Base-by-base conservation (phyloP, 805 yeast genomes). In the Sugiyamaella marilandica region DNA sequence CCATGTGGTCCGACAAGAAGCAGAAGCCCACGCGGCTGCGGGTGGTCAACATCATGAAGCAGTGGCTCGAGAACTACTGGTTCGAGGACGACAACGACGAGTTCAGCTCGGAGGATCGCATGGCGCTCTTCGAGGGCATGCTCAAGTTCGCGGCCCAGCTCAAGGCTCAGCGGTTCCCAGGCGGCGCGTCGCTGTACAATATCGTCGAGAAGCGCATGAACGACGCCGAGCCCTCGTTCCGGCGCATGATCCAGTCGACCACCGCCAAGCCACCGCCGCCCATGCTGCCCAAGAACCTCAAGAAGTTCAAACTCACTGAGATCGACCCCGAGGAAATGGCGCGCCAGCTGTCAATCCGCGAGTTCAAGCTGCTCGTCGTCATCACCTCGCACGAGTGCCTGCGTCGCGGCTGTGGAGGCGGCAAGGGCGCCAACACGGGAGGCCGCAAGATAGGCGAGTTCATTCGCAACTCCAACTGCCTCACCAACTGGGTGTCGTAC, bases 401-500 rank as follows among this genome's bases (percentile, higher is more conserved):
- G 47, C 81, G 84, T 47, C 81, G 92, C 61, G 83, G 84, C 0
- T 87, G 95, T 87, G 84, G 85, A 21, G 78, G 78, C 54, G 80
- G 79, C 61, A 54, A 53, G 16, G 44, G 21, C 14, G 13, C n/a
- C 14, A 50, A 41, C 10, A 29, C 49, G 10, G 36, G 54, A 2
- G 54, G 54, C 9, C 49, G 51, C 21, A 35, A 56, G 19, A 59
- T 66, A 33, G 57, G 60, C 7, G 59, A 56, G 35, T 63, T 65
- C 46, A 65, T 67, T 36, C 59, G 54, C 32, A 58, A 63, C 53
- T 89, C 96, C 16, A 92, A 92, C 64, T 81, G 81, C 52, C 70
- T 91, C 53, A 89, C 97, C 0, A 86, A 85, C 65, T 89, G 84
- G 72, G 88, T 88, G 9, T 83, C 94, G 0, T 84, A 81, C 56